phyloP scores from a whole-genome alignment of 306 rosid species.

The Trifolium subterraneum region DNA sequence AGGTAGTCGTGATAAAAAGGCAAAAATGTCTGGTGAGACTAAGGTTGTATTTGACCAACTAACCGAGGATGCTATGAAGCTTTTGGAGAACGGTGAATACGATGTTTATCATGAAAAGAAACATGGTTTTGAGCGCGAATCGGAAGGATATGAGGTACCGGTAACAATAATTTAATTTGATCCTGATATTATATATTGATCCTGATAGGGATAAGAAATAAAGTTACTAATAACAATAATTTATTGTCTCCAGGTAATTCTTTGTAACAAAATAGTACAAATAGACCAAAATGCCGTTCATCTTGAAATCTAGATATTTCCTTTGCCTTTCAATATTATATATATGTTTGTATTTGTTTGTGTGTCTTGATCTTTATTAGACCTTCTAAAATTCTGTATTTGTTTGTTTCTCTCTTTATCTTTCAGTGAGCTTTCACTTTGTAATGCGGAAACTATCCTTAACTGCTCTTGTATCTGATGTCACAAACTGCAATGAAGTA shows the following conservation, averaged over 20 bases:
- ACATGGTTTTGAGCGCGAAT: conserved; percentile 92
- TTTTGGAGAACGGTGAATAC: conserved; percentile 95
- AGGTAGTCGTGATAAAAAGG: conserved; percentile 75
- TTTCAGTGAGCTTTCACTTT: conserved; percentile 41
- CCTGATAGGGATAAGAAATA: no score
- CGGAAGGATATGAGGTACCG: conserved; percentile 34
- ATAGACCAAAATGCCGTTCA: not conserved
- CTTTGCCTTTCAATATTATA: conserved; percentile 7
- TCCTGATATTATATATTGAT: no score
- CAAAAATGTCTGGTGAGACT: conserved; percentile 79
- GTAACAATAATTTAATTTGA: no score
- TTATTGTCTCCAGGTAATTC: not conserved
- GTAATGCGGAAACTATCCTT: conserved; percentile 69
- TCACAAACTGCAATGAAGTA: conserved; percentile 61
- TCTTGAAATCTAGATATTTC: conserved; percentile 9
- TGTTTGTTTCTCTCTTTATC: not conserved
- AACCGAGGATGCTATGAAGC: conserved; percentile 91
- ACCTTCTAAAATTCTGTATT: conserved; percentile 1
- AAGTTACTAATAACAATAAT: not conserved
- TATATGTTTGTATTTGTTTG: not conserved
- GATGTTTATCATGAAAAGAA: conserved; percentile 85
- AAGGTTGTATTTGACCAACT: conserved; percentile 87
- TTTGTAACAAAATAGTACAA: not conserved
- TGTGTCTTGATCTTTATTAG: not conserved
- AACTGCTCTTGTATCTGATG: conserved; percentile 51